Evolutionary conservation across 1,139 yeast genomes (phyloP).

Genomic region (Citeromyces siamensis): DNA sequence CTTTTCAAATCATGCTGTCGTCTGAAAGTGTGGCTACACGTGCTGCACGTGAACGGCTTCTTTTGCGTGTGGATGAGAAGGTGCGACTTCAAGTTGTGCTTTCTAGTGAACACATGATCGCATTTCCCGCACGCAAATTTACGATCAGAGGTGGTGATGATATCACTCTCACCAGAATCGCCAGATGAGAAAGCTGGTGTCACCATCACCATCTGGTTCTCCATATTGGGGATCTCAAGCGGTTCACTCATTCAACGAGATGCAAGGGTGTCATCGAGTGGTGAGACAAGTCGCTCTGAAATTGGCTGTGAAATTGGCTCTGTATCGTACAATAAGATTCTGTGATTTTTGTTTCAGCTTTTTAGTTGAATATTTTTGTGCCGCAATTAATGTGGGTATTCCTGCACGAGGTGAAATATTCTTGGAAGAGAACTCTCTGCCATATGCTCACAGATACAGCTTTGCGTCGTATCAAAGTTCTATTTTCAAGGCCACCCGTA

Average conservation of each 20-base stretch:
- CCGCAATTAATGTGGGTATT: too few relatives aligned
- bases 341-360: too few relatives aligned
- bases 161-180: slow-evolving; percentile 6
- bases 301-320: too few relatives aligned
- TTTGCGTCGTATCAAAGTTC: too few relatives aligned
- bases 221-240: slow-evolving; percentile 3
- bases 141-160: not conserved
- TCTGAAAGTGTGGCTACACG: slow-evolving; percentile 53
- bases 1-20: slow-evolving; percentile 68
- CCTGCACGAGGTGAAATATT: too few relatives aligned
- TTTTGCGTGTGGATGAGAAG: slow-evolving; percentile 54
- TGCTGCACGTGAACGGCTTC: slow-evolving; percentile 57
- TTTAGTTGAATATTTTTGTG: too few relatives aligned
- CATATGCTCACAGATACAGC: too few relatives aligned
- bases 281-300: not conserved
- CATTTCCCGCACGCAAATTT: slow-evolving; percentile 46
- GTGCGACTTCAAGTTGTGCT: slow-evolving; percentile 67
- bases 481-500: too few relatives aligned
- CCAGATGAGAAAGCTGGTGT: slow-evolving; percentile 3
- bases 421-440: too few relatives aligned
- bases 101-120: slow-evolving; percentile 50
- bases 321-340: too few relatives aligned
- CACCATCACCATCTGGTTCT: not conserved
- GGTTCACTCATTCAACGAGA: not conserved
- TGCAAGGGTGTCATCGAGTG: too few relatives aligned